Percentiles rank a stretch among this genome's conserved stretches.
These are phyloP conservation scores for Lasiodiplodia theobromae DNA, from an alignment of 2,329 filamentous ascomycete genomes.

Conservation along the genomic window DNA sequence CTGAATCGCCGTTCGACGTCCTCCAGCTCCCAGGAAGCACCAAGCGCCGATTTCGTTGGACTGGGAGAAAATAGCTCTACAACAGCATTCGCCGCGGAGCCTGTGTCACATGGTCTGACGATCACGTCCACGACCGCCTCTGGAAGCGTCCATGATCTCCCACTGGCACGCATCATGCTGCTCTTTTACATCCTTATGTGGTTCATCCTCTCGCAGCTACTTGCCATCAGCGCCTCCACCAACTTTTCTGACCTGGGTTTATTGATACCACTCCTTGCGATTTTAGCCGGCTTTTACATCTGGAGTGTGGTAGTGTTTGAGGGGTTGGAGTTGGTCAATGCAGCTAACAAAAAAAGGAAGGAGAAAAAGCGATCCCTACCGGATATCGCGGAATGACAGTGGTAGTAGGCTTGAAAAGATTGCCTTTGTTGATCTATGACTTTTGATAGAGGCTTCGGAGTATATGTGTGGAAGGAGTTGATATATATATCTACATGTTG, in stretches of 20 bases:
- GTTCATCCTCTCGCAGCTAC: slow-evolving; percentile 9
- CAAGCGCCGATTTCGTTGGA: background rate
- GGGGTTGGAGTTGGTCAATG: slow-evolving; percentile 27
- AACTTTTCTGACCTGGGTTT: slow-evolving; percentile 16
- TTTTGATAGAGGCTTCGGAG: too few species aligned
- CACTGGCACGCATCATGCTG: background rate
- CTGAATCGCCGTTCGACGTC: background rate
- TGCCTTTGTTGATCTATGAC: too few species aligned
- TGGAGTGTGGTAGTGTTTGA: slow-evolving; percentile 17
- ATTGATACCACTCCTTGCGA: slow-evolving; percentile 9
- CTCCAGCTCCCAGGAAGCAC: background rate
- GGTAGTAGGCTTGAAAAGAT: background rate
- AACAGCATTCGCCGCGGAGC: background rate
- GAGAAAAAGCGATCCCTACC: slow-evolving; percentile 31
- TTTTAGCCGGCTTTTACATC: slow-evolving; percentile 7
- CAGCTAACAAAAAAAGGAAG: slow-evolving; percentile 28
- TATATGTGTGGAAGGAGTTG: background rate
- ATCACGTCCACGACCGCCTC: background rate
- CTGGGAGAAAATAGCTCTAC: background rate
- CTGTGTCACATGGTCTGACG: background rate
- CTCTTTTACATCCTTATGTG: slow-evolving; percentile 16
- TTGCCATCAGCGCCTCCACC: slow-evolving; percentile 22
- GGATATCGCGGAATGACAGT: background rate
- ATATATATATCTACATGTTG: too few species aligned
- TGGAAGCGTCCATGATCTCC: slow-evolving; percentile 6